Evolutionary conservation across 2,329 filamentous ascomycete species (phyloP), one percentile per base, ranked within the genome.

Genomic region (Phaeosphaeria sp.): DNA sequence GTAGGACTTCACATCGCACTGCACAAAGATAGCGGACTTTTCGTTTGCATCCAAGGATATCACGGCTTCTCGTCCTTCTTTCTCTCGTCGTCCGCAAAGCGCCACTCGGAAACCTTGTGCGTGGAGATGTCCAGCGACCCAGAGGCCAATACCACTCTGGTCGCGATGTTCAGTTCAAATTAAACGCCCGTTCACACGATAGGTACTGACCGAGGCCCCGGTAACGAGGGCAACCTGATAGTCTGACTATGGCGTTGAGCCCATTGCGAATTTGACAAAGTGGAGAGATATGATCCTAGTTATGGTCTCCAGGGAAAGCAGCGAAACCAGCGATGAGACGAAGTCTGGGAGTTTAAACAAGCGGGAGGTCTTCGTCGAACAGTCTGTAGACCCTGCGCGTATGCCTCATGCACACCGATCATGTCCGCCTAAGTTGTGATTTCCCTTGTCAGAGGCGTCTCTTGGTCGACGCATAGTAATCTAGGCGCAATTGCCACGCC

Each of bases 1-100:
- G 64, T 84, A 85, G 18, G 77, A 75, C n/a, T 74, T 68, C 1
- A 85, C 78, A 59, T 86, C 79, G 46, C 76, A 78, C 21, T 72
- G 63, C 21, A 80, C 75, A 71, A 83, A 85, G n/a, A 68, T 69
- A 1, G 78, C 78, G 2, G 72, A 73, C 6, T 74, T 56, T 10
- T 64, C 70, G 9, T 62, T 60, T 2, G 60, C 20, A 51, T 68
- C 67, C 2, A 71, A 55, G 3, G 50, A 46, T 1, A 23, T 43
- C 3, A 58, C 67, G 0, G 77, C 63, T 0, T 59, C 59, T 51
- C 73, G 63, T 7, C 78, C 77, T 15, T 80, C 62, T 15, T 75
- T 73, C 15, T 74, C 58, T 7, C 76, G 73, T 15, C 81, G 76
- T 43, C 80, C 82, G 22, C 79, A 67, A 44, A 80, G 59, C 6